Conservation (phyloP, 2,329 filamentous ascomycete species). For the Botrytis squamosa region DNA sequence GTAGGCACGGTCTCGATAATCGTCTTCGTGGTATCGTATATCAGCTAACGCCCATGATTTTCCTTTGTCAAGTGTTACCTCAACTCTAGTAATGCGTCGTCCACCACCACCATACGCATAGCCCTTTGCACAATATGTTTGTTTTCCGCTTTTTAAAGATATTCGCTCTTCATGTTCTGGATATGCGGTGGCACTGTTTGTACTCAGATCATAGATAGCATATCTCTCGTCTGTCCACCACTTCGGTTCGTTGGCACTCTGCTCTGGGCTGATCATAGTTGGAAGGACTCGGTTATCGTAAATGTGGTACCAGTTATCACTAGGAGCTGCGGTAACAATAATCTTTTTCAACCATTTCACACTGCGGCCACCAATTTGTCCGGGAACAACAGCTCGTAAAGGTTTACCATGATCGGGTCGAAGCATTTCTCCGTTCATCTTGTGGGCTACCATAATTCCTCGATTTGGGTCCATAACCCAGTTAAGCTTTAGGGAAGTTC, state of each 20-base stretch:
- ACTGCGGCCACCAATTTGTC: slow-evolving; percentile 87
- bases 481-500: slow-evolving; percentile 82
- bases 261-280: slow-evolving; percentile 80
- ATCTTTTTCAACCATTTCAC: slow-evolving; percentile 90
- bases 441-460: slow-evolving; percentile 83
- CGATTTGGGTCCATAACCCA: slow-evolving; percentile 83
- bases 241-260: slow-evolving; percentile 67
- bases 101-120: slow-evolving; percentile 91
- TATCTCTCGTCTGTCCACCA: slow-evolving; percentile 90
- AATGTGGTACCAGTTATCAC: slow-evolving; percentile 93
- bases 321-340: slow-evolving; percentile 73
- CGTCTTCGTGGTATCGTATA: slow-evolving; percentile 81
- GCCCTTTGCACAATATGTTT: slow-evolving; percentile 66
- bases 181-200: slow-evolving; percentile 78
- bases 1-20: slow-evolving; percentile 63
- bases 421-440: slow-evolving; percentile 84
- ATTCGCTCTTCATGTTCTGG: slow-evolving; percentile 76
- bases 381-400: slow-evolving; percentile 78
- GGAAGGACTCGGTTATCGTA: slow-evolving; percentile 90
- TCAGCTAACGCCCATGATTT: slow-evolving; percentile 75
- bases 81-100: slow-evolving; percentile 76
- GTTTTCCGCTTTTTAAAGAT: slow-evolving; percentile 46
- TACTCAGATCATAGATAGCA: slow-evolving; percentile 87
- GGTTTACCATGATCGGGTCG: slow-evolving; percentile 85
- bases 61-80: slow-evolving; percentile 80